Evolutionary conservation across 1,284 basidiomycete species (phyloP), one percentile per base, ranked within the genome.

Genomic region (Cystobasidium slooffiae): DNA sequence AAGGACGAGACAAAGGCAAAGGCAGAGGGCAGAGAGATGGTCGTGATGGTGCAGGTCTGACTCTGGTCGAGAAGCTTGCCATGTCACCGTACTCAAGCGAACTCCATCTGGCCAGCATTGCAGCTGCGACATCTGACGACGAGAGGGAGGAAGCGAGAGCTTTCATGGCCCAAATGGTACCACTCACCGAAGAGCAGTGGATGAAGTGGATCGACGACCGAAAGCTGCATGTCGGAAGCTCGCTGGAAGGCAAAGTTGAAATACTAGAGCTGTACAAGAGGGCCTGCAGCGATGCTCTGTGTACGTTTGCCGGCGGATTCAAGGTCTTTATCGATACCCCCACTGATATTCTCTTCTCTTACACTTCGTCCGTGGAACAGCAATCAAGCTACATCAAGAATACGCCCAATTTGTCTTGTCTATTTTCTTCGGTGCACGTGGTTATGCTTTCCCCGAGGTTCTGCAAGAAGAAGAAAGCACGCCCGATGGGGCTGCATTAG

Each of bases 241-340:
- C 44, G 51, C 75, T 65, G 55, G 59, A 52, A 74, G 75, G 10
- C 63, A 56, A 68, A 52, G 46, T 78, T 24, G 75, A 76, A 16
- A 22, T 79, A 31, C 55, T 78, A 24, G 78, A 78, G 51, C 74
- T 79, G 18, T 78, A 75, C 69, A 65, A 77, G 22, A 64, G 76
- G 0, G 78, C 78, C 0, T 58, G 53, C 53, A 43, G 41, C 0
- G 78, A 78, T 20, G 68, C 53, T 49, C 69, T 77, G 31, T 77
- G 78, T 77, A 47, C 22, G 78, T 75, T 63, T 6, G 39, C 24
- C n/a, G 20, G 3, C 39, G 16, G 16, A 18, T 39, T 59, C 16
- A 39, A 14, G 3, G 41, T 16, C 46, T 39, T 14, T 16, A 39
- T 47, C 39, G 20, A 9, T 6, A 37, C 18, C 10, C 44, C 10